Percentiles rank a stretch among this genome's conserved stretches.
Evolutionary conservation across 768 basidiomycete genomes (phyloP).

Genomic region (Leucogyrophana mollusca): DNA sequence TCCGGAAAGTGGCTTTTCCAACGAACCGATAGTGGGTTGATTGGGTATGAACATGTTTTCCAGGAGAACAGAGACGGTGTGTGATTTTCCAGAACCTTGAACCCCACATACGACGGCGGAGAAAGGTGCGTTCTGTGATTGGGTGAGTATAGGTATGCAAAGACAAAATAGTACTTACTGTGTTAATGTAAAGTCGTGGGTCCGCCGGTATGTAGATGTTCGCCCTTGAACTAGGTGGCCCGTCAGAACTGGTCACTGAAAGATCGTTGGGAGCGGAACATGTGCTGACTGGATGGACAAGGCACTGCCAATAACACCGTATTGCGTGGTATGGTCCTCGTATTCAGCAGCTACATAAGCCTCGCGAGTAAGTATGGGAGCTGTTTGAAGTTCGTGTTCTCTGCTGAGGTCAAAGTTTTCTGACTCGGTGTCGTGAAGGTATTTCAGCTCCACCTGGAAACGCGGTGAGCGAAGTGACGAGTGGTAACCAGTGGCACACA

Average conservation of each 20-base stretch:
- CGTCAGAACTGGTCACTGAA: not conserved
- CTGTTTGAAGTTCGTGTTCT: conserved; percentile 22
- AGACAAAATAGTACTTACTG: conserved; percentile 32
- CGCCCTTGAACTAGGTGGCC: conserved; percentile 28
- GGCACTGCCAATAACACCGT: conserved; percentile 51
- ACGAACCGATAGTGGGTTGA: conserved; percentile 42
- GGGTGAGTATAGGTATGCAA: not conserved
- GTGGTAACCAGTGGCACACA: not conserved
- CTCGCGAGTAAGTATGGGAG: conserved; percentile 44
- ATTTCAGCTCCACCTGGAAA: conserved; percentile 4
- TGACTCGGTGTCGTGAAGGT: not conserved
- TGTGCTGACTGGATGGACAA: conserved; percentile 37
- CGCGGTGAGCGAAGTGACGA: not conserved
- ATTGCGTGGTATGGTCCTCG: conserved; percentile 36
- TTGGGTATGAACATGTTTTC: conserved; percentile 58
- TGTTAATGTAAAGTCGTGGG: conserved; percentile 56
- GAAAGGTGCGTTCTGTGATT: conserved; percentile 57
- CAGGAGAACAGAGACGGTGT: conserved; percentile 57
- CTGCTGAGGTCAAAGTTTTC: not conserved
- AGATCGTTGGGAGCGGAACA: not conserved
- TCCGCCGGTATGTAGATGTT: conserved; percentile 32
- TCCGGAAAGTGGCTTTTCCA: conserved; percentile 50
- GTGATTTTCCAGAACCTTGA: conserved; percentile 65
- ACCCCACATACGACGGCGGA: conserved; percentile 68
- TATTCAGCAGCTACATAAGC: conserved; percentile 28